Evolutionary conservation across 768 basidiomycete species (phyloP).

Genomic region (Leucocoprinus birnbaumii): DNA sequence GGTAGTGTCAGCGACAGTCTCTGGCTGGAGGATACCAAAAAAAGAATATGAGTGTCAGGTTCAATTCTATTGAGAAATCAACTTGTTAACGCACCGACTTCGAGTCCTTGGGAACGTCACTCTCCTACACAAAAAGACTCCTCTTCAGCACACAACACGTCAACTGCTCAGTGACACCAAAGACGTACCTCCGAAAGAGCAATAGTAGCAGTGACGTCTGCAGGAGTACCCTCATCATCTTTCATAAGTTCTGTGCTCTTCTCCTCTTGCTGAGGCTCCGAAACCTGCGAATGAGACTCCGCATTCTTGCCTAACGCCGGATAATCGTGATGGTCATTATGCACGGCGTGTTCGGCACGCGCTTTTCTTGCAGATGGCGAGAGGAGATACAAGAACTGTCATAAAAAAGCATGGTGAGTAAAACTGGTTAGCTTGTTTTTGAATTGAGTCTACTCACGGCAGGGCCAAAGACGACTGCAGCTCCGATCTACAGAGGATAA

Average conservation of each 20-base stretch:
- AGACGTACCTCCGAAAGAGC: constrained; percentile 27
- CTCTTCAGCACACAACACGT: constrained; percentile 2
- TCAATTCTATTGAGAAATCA: not conserved
- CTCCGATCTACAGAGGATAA: constrained; percentile 30
- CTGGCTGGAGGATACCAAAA: not conserved
- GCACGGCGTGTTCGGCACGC: constrained; percentile 22
- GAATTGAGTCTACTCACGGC: constrained; percentile 26
- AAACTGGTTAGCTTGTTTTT: not conserved
- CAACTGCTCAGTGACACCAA: not conserved
- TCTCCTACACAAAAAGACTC: constrained; percentile 17
- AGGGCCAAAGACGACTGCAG: constrained; percentile 37
- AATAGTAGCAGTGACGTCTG: constrained; percentile 31
- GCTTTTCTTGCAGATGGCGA: constrained; percentile 38
- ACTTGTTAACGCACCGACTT: constrained; percentile 20
- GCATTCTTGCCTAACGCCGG: constrained; percentile 22
- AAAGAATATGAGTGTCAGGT: not conserved
- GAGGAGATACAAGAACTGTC: constrained; percentile 37
- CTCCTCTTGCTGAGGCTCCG: constrained; percentile 12
- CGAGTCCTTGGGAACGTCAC: constrained; percentile 25
- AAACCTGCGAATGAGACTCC: not conserved
- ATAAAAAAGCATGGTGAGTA: not conserved
- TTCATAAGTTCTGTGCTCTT: constrained; percentile 25
- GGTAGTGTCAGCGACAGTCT: not conserved
- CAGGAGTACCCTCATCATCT: constrained; percentile 38
- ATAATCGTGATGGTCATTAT: constrained; percentile 34